Conservation (phyloP, 2,329 filamentous ascomycete species). For the Colletotrichum sp. region DNA sequence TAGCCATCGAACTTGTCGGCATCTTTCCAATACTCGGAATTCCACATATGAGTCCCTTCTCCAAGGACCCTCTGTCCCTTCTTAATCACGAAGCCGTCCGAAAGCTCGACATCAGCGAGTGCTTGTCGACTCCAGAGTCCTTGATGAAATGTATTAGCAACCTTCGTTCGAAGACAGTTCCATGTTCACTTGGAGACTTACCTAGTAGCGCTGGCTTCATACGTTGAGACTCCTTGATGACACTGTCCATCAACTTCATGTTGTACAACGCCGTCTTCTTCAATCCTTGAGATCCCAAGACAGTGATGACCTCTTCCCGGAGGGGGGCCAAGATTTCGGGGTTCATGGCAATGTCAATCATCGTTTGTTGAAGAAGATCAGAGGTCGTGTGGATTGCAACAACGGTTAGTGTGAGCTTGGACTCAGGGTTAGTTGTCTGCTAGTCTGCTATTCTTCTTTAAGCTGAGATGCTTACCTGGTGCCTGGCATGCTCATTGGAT, state of each 20-base stretch:
- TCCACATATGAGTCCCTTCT: conserved; percentile 21
- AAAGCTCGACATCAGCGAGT: conserved; percentile 18
- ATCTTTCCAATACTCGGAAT: conserved; percentile 17
- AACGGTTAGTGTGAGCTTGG: conserved; percentile 20
- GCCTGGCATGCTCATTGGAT: conserved; percentile 32
- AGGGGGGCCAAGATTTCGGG: conserved; percentile 24
- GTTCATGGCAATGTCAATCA: conserved; percentile 23
- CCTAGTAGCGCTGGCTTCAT: conserved; percentile 23
- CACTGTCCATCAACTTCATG: conserved; percentile 28
- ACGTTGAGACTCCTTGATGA: conserved; percentile 28
- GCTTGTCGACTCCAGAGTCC: background rate
- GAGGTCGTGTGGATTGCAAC: conserved; percentile 27
- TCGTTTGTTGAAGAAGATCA: conserved; percentile 22
- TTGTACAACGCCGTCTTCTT: conserved; percentile 25
- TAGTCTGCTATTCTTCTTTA: background rate
- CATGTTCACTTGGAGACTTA: background rate
- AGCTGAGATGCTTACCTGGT: background rate
- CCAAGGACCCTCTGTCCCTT: conserved; percentile 21
- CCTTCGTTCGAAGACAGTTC: background rate
- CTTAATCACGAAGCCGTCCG: conserved; percentile 21
- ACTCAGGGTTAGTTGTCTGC: background rate
- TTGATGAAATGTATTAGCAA: background rate
- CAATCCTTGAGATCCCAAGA: conserved; percentile 21
- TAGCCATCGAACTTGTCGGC: conserved; percentile 23
- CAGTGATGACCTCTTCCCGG: conserved; percentile 24